A percentile compares a stretch with the other conserved stretches of the same genome.
Conservation (phyloP, 2,329 filamentous ascomycete genomes). For the Thelonectria discophora region DNA sequence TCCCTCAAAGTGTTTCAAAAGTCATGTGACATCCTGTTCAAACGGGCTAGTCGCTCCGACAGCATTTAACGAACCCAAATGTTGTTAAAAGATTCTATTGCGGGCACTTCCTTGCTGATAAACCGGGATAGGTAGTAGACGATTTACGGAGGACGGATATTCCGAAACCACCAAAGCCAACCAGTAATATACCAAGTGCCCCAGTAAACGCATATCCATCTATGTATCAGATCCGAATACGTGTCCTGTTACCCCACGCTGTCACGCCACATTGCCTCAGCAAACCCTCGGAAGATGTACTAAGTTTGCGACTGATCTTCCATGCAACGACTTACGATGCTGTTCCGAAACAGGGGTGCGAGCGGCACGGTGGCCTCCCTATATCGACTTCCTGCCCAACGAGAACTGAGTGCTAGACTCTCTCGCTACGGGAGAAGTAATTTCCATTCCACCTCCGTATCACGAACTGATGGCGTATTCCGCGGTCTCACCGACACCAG, state of each 20-base stretch:
- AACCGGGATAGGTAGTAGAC: too few relatives aligned
- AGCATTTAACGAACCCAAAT: too few relatives aligned
- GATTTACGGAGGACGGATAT: too few relatives aligned
- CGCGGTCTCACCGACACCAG: slow-evolving; percentile 39
- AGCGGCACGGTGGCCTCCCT: slow-evolving; percentile 19
- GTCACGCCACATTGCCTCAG: neutral
- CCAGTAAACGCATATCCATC: neutral
- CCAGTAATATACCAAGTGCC: neutral
- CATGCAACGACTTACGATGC: slow-evolving; percentile 20
- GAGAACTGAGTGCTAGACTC: neutral
- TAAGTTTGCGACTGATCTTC: neutral
- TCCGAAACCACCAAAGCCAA: too few relatives aligned
- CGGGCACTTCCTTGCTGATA: too few relatives aligned
- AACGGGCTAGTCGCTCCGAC: too few relatives aligned
- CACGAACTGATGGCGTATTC: slow-evolving; percentile 43
- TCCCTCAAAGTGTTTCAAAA: too few relatives aligned
- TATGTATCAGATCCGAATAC: too few relatives aligned
- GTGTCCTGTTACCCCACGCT: neutral
- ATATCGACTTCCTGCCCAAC: neutral
- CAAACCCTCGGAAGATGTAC: neutral
- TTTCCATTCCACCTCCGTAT: slow-evolving; percentile 33
- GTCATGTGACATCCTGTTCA: too few relatives aligned
- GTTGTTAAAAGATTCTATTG: too few relatives aligned
- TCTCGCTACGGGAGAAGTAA: neutral
- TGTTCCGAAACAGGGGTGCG: slow-evolving; percentile 18